Evolutionary conservation across 2,329 filamentous ascomycete species (phyloP).

Genomic region (Ascochyta viciae-villosae): DNA sequence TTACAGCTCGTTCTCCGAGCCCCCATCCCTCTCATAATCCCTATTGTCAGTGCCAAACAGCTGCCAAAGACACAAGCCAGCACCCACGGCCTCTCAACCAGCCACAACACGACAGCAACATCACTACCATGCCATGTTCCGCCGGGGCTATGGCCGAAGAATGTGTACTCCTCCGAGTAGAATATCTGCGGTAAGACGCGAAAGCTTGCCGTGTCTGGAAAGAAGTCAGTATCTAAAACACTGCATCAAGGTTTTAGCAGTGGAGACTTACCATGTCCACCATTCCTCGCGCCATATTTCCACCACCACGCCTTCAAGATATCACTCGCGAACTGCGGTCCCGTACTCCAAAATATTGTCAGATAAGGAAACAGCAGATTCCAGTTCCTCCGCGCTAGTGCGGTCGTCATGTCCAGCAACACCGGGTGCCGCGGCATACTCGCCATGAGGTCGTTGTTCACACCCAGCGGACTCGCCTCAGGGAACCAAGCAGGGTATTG

Average conservation of each 20-base stretch:
- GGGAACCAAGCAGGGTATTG: slow-evolving; percentile 31
- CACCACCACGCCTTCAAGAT: slow-evolving; percentile 32
- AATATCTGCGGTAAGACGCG: slow-evolving; percentile 36
- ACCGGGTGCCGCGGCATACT: slow-evolving; percentile 29
- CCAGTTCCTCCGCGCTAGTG: slow-evolving; percentile 17
- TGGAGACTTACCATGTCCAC: neutral
- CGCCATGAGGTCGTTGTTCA: slow-evolving; percentile 36
- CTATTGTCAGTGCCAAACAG: neutral
- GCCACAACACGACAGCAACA: slow-evolving; percentile 38
- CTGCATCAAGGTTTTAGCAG: too few relatives aligned
- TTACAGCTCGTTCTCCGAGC: neutral
- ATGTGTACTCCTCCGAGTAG: slow-evolving; percentile 39
- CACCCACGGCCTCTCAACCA: slow-evolving; percentile 22
- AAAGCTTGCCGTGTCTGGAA: slow-evolving; percentile 15
- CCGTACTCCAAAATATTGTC: slow-evolving; percentile 42
- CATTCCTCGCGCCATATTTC: neutral
- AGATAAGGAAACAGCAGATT: slow-evolving; percentile 35
- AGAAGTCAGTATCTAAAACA: neutral
- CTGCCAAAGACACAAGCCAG: slow-evolving; percentile 2
- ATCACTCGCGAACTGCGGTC: slow-evolving; percentile 37
- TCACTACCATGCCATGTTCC: slow-evolving; percentile 43
- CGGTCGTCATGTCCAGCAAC: slow-evolving; percentile 25
- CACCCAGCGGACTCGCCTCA: slow-evolving; percentile 26
- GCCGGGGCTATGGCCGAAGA: slow-evolving; percentile 41
- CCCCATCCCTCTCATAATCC: neutral